These are phyloP conservation scores for Leersia perrieri DNA, from an alignment of 176 grass and related monocot genomes.

Conservation along the genomic window DNA sequence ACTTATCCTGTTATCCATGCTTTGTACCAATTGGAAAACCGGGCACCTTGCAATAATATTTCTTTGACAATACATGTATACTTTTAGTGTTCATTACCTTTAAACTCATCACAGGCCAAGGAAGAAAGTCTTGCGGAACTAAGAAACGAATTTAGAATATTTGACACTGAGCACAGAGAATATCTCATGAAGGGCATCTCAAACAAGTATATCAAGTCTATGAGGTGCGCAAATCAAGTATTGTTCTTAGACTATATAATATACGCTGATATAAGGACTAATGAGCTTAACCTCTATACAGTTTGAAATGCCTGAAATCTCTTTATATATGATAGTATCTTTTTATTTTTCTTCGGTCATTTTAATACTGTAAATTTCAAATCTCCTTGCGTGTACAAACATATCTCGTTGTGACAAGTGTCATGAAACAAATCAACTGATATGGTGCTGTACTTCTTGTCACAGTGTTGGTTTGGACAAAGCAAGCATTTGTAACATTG, in stretches of 20 bases:
- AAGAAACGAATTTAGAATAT: constrained; percentile 68
- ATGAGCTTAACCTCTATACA: background rate
- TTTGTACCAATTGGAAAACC: background rate
- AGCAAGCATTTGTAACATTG: constrained; percentile 6
- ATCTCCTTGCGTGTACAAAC: background rate
- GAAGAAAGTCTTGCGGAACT: constrained; percentile 48
- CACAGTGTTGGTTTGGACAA: constrained; percentile 1
- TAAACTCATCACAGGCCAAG: constrained; percentile 38
- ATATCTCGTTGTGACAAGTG: background rate
- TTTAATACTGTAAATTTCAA: background rate
- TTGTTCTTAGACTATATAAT: background rate
- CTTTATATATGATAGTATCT: constrained; percentile 14
- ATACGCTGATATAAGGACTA: constrained; percentile 5
- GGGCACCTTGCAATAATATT: background rate
- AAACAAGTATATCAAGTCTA: constrained; percentile 47
- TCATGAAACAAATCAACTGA: constrained; percentile 4
- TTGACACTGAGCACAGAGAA: constrained; percentile 53
- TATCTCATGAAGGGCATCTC: constrained; percentile 50
- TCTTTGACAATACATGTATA: background rate
- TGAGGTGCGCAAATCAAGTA: constrained; percentile 42
- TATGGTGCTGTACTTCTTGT: constrained; percentile 7
- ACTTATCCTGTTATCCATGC: background rate
- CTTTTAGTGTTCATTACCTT: constrained; percentile 11
- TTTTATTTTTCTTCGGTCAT: background rate
- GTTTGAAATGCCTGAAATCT: constrained; percentile 5